phyloP scores from a whole-genome alignment of 2,329 filamentous ascomycete species.

The Tricladium varicosporioides region DNA sequence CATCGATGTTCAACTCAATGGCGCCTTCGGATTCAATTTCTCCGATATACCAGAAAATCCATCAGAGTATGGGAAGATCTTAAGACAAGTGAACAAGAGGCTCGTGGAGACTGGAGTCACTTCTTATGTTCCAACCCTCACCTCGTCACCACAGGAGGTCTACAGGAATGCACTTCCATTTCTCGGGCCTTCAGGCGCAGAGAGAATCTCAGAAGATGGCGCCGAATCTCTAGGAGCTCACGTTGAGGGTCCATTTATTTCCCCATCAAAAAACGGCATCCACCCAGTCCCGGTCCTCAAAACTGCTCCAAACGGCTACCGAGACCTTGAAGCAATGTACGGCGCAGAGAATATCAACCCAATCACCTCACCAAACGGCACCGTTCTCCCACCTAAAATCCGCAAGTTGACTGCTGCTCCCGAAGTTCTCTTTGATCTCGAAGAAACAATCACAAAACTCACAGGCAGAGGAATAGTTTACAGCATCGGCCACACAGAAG shows the following conservation, averaged over 20 bases:
- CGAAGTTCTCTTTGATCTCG: conserved; percentile 69
- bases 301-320: conserved; percentile 56
- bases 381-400: conserved; percentile 41
- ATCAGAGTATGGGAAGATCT: conserved; percentile 67
- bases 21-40: conserved; percentile 91
- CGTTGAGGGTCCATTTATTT: conserved; percentile 87
- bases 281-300: conserved; percentile 74
- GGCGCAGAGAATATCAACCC: conserved; percentile 63
- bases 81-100: conserved; percentile 67
- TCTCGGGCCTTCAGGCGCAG: conserved; percentile 67
- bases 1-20: conserved; percentile 90
- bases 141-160: conserved; percentile 75
- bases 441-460: conserved; percentile 63
- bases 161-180: conserved; percentile 80
- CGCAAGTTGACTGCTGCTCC: conserved; percentile 86
- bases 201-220: conserved; percentile 62
- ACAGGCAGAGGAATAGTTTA: conserved; percentile 66
- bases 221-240: conserved; percentile 88
- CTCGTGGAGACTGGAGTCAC: conserved; percentile 81
- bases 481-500: conserved; percentile 83
- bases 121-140: conserved; percentile 81
- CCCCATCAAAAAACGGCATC: conserved; percentile 78
- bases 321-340: conserved; percentile 70
- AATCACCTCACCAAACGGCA: conserved; percentile 38
- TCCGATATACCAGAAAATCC: conserved; percentile 70